Evolutionary conservation across 331 rosid species (phyloP).

Genomic region (Quercus tomentella): DNA sequence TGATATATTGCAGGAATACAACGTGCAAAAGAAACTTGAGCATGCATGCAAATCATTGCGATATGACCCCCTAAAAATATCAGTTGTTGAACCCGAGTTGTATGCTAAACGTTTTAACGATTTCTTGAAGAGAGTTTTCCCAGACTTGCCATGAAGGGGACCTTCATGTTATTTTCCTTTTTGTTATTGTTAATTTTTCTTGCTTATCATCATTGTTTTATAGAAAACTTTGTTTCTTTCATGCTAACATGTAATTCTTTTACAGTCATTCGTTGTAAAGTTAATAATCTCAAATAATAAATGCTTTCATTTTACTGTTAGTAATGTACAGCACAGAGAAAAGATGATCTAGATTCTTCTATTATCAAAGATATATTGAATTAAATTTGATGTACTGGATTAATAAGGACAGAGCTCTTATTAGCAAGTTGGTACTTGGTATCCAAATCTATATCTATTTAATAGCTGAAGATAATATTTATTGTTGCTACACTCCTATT

Average conservation of each 20-base stretch:
- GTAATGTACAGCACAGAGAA: background rate
- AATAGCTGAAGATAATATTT: too few relatives aligned
- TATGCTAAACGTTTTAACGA: conserved; percentile 64
- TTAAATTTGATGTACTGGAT: too few relatives aligned
- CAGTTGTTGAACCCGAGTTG: conserved; percentile 63
- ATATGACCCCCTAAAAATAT: conserved; percentile 49
- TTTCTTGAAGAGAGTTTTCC: conserved; percentile 63
- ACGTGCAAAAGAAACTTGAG: conserved; percentile 58
- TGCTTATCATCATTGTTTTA: background rate
- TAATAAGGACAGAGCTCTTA: too few relatives aligned
- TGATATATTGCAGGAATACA: conserved; percentile 77
- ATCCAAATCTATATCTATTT: too few relatives aligned
- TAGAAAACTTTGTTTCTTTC: background rate
- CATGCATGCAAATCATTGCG: conserved; percentile 52
- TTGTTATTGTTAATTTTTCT: background rate
- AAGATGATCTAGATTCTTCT: too few relatives aligned
- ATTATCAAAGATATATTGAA: too few relatives aligned
- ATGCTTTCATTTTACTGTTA: background rate
- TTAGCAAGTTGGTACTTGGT: too few relatives aligned
- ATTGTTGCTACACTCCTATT: too few relatives aligned
- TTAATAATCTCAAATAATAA: background rate
- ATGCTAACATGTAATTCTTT: background rate
- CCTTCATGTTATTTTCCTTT: background rate
- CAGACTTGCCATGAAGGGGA: conserved; percentile 24
- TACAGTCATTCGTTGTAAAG: conserved; percentile 6